Evolutionary conservation across 1,139 yeast genomes (phyloP).

Genomic region (Entelexis sorbosivorans): DNA sequence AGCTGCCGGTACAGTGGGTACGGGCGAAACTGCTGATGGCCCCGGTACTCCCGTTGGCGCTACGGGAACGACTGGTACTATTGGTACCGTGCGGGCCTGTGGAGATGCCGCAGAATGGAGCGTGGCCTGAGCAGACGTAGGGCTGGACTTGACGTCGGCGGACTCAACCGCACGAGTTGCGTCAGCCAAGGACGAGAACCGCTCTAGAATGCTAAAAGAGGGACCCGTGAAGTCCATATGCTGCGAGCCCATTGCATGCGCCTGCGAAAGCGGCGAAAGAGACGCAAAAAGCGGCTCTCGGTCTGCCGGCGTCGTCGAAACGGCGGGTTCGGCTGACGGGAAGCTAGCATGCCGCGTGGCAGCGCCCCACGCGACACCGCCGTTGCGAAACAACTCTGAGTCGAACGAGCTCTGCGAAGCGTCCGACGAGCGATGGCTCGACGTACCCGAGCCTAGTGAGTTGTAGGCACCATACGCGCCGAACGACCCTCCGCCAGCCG

Average conservation of each 20-base stretch:
- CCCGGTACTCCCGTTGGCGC: neutral
- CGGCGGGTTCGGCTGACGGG: conserved; percentile 18
- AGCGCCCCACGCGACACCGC: conserved; percentile 24
- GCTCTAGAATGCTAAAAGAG: conserved; percentile 35
- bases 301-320: neutral
- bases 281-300: conserved; percentile 12
- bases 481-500: conserved; percentile 9
- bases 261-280: conserved; percentile 1
- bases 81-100: neutral
- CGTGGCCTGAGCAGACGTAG: neutral
- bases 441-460: conserved; percentile 5
- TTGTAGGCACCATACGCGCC: conserved; percentile 14
- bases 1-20: neutral
- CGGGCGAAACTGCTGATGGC: too few species aligned
- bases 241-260: neutral
- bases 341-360: conserved; percentile 18
- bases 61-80: neutral
- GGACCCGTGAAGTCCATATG: conserved; percentile 23
- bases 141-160: conserved; percentile 23
- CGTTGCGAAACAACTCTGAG: conserved; percentile 21
- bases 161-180: conserved; percentile 67
- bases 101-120: neutral
- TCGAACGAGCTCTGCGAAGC: conserved; percentile 16
- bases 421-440: conserved; percentile 12
- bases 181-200: conserved; percentile 66